These are phyloP conservation scores for Alternaria gaisen DNA, from an alignment of 2,329 filamentous ascomycete genomes.

Conservation along the genomic window DNA sequence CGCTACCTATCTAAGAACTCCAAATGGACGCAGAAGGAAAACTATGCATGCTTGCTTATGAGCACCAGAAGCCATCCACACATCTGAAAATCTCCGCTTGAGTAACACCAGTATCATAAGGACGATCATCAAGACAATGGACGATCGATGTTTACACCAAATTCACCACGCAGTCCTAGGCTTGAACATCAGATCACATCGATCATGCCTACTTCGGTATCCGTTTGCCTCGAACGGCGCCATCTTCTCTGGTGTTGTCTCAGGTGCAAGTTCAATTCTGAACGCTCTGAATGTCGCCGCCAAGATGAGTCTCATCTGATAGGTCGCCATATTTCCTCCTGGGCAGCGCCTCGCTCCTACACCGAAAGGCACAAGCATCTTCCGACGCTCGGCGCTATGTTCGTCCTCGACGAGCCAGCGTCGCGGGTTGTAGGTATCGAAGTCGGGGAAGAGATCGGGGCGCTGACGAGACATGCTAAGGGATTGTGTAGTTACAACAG, in stretches of 20 bases:
- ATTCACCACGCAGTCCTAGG: conserved; percentile 3
- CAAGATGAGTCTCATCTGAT: conserved; percentile 31
- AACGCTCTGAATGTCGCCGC: conserved; percentile 28
- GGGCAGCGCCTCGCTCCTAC: conserved; percentile 31
- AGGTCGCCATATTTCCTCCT: conserved; percentile 32
- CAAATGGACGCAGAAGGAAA: not conserved
- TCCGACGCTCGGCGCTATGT: conserved; percentile 21
- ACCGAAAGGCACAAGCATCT: conserved; percentile 28
- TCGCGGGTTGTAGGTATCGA: conserved; percentile 25
- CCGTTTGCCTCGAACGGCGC: conserved; percentile 33
- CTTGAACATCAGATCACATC: conserved; percentile 28
- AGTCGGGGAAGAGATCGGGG: conserved; percentile 32
- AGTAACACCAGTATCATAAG: not conserved
- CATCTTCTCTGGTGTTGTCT: conserved; percentile 31
- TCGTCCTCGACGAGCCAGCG: conserved; percentile 28
- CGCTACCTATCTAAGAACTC: not conserved
- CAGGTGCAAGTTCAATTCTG: conserved; percentile 22
- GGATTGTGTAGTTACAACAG: conserved; percentile 27
- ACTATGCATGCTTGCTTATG: not conserved
- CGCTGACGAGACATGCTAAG: conserved; percentile 31
- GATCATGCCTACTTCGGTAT: conserved; percentile 27
- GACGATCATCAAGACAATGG: not conserved
- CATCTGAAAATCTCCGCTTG: not conserved
- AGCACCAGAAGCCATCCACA: not conserved
- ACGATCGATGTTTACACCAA: not conserved